Conservation (phyloP, 2,329 filamentous ascomycete genomes). For the Hortaea werneckii region DNA sequence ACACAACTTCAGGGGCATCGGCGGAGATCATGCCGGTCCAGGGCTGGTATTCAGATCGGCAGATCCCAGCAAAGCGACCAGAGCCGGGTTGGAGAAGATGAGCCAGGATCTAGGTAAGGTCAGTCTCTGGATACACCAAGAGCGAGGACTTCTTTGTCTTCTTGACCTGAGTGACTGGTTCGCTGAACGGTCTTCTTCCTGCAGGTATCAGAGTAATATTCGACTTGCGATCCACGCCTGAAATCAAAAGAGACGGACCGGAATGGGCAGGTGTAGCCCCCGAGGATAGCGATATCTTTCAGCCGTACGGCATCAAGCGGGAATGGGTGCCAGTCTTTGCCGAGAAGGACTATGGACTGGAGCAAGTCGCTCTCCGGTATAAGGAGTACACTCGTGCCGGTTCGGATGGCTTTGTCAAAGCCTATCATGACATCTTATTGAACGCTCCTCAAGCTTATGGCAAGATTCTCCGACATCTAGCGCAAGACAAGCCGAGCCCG, state of each 20-base stretch:
- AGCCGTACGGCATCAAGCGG: constrained; percentile 40
- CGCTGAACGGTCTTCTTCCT: not conserved
- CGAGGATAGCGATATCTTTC: constrained; percentile 19
- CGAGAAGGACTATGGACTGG: constrained; percentile 51
- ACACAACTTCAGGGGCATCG: constrained; percentile 59
- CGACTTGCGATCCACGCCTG: constrained; percentile 54
- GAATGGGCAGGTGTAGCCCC: constrained; percentile 23
- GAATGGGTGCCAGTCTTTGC: constrained; percentile 57
- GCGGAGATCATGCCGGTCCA: constrained; percentile 38
- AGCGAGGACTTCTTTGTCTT: not conserved
- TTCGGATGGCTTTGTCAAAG: constrained; percentile 49
- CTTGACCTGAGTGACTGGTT: too few relatives aligned
- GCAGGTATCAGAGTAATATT: constrained; percentile 56
- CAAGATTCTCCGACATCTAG: constrained; percentile 53
- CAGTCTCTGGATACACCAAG: not conserved
- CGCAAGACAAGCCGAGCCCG: constrained; percentile 33
- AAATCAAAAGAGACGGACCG: constrained; percentile 41
- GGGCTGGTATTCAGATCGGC: constrained; percentile 57
- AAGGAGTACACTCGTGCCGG: constrained; percentile 49
- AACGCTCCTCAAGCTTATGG: constrained; percentile 44
- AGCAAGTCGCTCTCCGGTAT: constrained; percentile 51
- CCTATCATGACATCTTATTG: constrained; percentile 52
- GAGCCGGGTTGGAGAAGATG: constrained; percentile 43
- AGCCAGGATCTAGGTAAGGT: constrained; percentile 25
- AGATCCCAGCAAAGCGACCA: constrained; percentile 50